Percentiles rank a stretch among this genome's conserved stretches.
Conservation (phyloP, 2,329 filamentous ascomycete species). For the Pseudocercospora eumusae region DNA sequence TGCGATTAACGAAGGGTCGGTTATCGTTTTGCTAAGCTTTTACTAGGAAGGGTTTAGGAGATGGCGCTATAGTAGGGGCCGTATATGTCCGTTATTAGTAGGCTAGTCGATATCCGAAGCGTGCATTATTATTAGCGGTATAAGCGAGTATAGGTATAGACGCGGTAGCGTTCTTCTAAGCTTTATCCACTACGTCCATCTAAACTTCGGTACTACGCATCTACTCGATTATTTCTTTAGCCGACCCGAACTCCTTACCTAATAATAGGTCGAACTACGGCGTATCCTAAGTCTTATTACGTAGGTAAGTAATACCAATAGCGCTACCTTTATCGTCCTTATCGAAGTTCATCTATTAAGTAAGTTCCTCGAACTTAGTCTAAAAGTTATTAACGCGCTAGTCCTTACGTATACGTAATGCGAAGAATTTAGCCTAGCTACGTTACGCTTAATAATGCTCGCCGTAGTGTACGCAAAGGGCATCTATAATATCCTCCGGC, state of each 20-base stretch:
- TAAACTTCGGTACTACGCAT: not conserved
- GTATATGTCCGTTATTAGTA: not conserved
- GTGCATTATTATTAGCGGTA: not conserved
- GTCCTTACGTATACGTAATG: not conserved
- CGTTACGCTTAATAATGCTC: too few relatives aligned
- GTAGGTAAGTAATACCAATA: not conserved
- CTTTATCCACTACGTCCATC: not conserved
- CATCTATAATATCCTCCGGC: not conserved
- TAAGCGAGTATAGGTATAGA: not conserved
- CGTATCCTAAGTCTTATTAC: not conserved
- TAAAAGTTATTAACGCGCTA: not conserved
- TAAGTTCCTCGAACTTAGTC: not conserved
- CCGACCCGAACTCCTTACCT: not conserved
- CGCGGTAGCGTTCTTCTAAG: not conserved
- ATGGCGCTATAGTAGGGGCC: not conserved
- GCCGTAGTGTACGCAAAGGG: not conserved
- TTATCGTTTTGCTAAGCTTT: too few relatives aligned
- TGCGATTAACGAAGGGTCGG: not conserved
- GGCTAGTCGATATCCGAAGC: not conserved
- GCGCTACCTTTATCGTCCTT: too few relatives aligned
- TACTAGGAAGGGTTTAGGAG: not conserved
- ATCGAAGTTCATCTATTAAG: not conserved
- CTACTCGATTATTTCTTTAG: not conserved
- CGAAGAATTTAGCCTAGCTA: not conserved
- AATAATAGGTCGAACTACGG: not conserved